Percentiles rank a stretch among this genome's conserved stretches.
Conservation (phyloP, 1,284 basidiomycete genomes). For the Ustilago hordei region DNA sequence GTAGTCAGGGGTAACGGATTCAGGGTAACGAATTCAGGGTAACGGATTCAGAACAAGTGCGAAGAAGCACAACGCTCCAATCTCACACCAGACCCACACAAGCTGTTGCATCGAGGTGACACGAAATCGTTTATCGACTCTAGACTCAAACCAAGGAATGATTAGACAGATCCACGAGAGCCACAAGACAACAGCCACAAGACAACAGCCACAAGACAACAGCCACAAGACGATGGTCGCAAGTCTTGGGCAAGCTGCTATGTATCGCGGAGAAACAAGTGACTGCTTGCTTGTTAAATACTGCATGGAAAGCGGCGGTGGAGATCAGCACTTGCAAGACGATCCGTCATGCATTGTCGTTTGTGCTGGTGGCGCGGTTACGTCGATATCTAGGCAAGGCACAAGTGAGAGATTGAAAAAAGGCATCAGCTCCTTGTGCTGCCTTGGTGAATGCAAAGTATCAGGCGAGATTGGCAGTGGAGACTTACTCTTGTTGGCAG, state of each 20-base stretch:
- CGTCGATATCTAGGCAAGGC: slow-evolving; percentile 48
- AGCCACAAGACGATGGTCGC: no score
- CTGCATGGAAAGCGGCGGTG: no score
- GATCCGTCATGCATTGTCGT: slow-evolving; percentile 59
- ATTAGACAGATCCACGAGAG: neutral
- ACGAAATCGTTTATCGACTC: no score
- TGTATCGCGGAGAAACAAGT: neutral
- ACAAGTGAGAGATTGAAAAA: neutral
- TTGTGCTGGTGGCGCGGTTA: slow-evolving; percentile 52
- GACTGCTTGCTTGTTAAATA: no score
- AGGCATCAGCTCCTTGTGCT: neutral
- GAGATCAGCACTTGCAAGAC: slow-evolving; percentile 52
- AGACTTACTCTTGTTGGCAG: slow-evolving; percentile 52
- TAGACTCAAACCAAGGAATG: no score
- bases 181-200: neutral
- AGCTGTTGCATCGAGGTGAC: no score
- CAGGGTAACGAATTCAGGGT: neutral
- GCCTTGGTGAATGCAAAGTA: no score
- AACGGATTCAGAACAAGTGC: neutral
- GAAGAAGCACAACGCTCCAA: neutral
- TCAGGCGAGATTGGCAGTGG: no score
- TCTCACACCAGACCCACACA: no score
- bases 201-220: neutral
- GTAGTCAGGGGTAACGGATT: no score
- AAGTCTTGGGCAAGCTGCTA: neutral